Evolutionary conservation across 495 filamentous ascomycete genomes (phyloP).

Genomic region (Cercophora scortea): DNA sequence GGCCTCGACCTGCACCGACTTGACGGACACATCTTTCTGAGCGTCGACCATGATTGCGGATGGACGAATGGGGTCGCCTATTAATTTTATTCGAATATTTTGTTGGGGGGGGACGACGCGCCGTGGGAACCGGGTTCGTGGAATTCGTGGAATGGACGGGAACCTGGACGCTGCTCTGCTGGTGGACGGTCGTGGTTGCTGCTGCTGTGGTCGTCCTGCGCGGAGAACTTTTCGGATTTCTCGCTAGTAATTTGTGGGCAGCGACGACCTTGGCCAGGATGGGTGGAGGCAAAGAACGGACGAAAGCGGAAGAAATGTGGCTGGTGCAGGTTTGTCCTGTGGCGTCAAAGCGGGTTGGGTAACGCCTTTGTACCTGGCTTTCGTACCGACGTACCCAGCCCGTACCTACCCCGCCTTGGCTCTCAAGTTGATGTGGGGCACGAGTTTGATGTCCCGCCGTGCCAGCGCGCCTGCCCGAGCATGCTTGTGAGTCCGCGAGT

Average conservation of each 20-base stretch:
- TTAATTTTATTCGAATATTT: no score
- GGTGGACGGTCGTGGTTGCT: neutral
- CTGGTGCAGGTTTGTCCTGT: neutral
- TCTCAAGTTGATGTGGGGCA: no score
- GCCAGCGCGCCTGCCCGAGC: no score
- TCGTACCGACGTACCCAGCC: no score
- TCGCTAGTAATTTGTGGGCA: conserved; percentile 29
- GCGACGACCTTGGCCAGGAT: neutral
- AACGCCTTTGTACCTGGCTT: no score
- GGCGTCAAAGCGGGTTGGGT: no score
- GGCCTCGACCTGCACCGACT: conserved; percentile 78
- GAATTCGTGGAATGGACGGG: conserved; percentile 8
- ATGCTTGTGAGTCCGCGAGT: no score
- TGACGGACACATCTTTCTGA: conserved; percentile 55
- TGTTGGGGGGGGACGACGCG: neutral
- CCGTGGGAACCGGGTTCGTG: neutral
- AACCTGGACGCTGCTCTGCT: neutral
- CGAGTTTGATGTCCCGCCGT: no score
- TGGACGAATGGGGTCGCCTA: neutral
- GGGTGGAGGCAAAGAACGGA: neutral
- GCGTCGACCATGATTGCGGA: conserved; percentile 33
- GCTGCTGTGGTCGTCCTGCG: neutral
- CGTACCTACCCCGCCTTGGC: no score
- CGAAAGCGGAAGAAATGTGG: neutral
- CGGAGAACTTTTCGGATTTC: conserved; percentile 15